Percentiles rank a stretch among this genome's conserved stretches.
Evolutionary conservation across 148 eudicot genomes (phyloP).

Genomic region (Cornus florida): DNA sequence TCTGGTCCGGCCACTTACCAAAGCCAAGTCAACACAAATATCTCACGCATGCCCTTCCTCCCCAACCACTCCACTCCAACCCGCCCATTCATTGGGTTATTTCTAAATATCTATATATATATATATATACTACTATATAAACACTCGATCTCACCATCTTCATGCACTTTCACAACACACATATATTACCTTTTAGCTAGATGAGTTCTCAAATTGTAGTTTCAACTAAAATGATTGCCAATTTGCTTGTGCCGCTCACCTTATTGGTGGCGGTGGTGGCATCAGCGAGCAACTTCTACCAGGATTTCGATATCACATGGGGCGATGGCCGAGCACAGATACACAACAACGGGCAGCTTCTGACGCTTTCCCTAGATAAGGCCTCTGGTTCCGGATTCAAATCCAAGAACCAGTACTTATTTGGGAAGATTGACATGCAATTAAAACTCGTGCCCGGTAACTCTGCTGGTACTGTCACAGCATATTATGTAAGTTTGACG

Average conservation of each 20-base stretch:
- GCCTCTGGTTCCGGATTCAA: not conserved
- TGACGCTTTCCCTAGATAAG: not conserved
- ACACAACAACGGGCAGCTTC: constrained; percentile 1
- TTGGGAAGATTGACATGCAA: constrained; percentile 1
- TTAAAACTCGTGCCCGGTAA: not conserved
- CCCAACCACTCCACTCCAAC: not conserved
- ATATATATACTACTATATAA: not conserved
- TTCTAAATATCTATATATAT: not conserved
- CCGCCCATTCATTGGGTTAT: not conserved
- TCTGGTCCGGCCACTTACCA: not conserved
- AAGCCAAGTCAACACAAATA: not conserved
- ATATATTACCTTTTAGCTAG: not conserved
- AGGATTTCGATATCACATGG: not conserved
- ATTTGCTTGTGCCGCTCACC: not conserved
- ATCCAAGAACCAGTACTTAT: constrained; percentile 5
- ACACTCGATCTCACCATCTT: not conserved
- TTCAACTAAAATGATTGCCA: not conserved
- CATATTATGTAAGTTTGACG: not conserved
- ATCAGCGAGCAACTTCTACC: not conserved
- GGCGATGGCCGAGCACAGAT: not conserved
- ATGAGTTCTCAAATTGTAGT: not conserved
- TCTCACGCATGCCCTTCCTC: not conserved
- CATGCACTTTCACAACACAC: not conserved
- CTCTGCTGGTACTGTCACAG: constrained; percentile 1
- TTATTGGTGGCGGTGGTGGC: not conserved